Base-by-base conservation (phyloP, 345 rosid genomes). In the Syzygium jambos region DNA sequence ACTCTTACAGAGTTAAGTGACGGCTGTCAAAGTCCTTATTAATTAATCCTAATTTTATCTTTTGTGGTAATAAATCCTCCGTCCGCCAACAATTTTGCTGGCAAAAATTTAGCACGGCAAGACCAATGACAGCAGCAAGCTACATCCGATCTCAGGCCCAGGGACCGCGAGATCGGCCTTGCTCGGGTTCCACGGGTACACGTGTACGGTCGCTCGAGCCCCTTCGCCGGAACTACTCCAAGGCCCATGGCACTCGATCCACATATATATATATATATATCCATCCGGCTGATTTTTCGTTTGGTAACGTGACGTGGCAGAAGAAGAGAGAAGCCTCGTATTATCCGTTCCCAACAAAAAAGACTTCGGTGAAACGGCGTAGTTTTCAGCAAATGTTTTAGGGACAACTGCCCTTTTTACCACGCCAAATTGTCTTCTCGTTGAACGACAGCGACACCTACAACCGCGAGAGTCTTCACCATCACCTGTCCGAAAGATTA, bases 391-490 rank as follows among this genome's bases (percentile, higher is more conserved):
- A 5, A 8, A 8, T 9, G 9, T 56, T 22, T 51, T 2, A 10
- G 13, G 13, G 78, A 17, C 78, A 19, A 2, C 80, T 34, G 2
- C 43, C 17, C 17, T 8, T 68, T 17, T 68, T 16, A 34, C 25
- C 80, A 17, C 61, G 52, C 29, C 87, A 19, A 46, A 61, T 86
- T 55, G 84, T 85, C 29, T 86, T 88, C 89, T 59, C 83, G 89
- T 90, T 85, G 89, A 88, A 63, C 15, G 90, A 89, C 89, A 88
- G 90, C 80, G 89, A 82, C 90, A 87, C n/a, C 89, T 27, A 85
- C 89, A 78, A 56, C 85, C 86, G 13, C 9, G 49, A 68, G 23
- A 17, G 78, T 4, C 25, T 55, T 21, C 9, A 2, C 3, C 55
- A 7, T 55, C 57, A 21, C 57, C 21, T 55, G 25, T 55, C 25